Evolutionary conservation across 345 rosid species (phyloP).

Genomic region (Brassica carinata): DNA sequence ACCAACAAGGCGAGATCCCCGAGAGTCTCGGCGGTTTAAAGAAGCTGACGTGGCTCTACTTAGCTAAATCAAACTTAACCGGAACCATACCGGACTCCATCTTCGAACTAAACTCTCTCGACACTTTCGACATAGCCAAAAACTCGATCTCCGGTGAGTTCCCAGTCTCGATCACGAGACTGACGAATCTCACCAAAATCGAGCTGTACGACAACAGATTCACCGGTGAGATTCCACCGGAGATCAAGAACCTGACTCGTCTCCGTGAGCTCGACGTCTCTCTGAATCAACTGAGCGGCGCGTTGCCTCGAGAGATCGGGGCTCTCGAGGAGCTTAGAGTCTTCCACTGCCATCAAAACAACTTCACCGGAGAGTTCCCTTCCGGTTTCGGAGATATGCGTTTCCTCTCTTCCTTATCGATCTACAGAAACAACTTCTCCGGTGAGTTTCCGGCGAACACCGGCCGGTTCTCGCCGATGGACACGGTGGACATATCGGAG

Average conservation of each 20-base stretch:
- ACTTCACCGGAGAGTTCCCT: conserved; percentile 68
- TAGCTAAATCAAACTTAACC: conserved; percentile 45
- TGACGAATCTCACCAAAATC: conserved; percentile 58
- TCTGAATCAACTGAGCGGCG: conserved; percentile 51
- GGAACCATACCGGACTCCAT: conserved; percentile 71
- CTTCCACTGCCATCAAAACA: conserved; percentile 58
- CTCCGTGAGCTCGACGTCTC: conserved; percentile 74
- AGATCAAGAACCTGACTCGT: conserved; percentile 53
- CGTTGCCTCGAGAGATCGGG: conserved; percentile 60
- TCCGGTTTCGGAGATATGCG: conserved; percentile 67
- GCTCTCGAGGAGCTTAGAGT: conserved; percentile 54
- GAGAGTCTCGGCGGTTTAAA: conserved; percentile 61
- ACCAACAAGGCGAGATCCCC: conserved; percentile 57
- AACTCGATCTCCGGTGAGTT: conserved; percentile 62
- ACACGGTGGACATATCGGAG: conserved; percentile 77
- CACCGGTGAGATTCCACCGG: conserved; percentile 66
- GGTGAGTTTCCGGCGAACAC: conserved; percentile 66
- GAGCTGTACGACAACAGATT: conserved; percentile 61
- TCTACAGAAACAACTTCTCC: conserved; percentile 74
- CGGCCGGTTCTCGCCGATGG: conserved; percentile 64
- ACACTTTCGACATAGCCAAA: conserved; percentile 57
- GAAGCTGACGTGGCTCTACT: conserved; percentile 60
- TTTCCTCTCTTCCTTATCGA: conserved; percentile 56
- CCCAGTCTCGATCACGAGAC: conserved; percentile 55
- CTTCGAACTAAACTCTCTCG: conserved; percentile 47